Conservation (phyloP, 2,329 filamentous ascomycete species). For the Colletotrichum tofieldiae region DNA sequence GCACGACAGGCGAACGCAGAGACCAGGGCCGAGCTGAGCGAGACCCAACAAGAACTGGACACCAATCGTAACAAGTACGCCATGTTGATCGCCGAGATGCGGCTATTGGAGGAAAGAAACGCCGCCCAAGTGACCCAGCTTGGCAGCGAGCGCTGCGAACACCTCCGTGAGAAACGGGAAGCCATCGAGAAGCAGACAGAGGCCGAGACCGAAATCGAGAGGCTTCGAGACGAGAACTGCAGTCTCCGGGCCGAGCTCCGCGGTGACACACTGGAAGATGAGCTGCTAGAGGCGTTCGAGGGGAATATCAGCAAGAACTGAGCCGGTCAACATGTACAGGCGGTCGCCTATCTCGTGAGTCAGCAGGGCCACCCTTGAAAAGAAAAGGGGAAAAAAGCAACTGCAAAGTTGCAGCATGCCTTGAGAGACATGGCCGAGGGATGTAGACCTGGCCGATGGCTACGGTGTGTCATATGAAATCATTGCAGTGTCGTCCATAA, state of each 20-base stretch:
- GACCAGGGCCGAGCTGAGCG: neutral
- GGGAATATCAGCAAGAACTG: neutral
- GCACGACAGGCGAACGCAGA: neutral
- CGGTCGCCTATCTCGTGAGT: neutral
- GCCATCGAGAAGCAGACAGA: neutral
- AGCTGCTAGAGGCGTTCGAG: neutral
- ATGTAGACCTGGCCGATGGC: neutral
- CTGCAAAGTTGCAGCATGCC: neutral
- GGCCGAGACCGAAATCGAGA: neutral
- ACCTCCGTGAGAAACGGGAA: neutral
- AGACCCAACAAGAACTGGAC: neutral
- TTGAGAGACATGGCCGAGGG: neutral
- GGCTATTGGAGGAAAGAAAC: neutral
- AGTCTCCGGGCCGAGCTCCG: neutral
- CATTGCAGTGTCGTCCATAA: neutral
- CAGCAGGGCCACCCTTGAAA: neutral
- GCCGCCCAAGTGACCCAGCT: neutral
- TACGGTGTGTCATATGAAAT: no score
- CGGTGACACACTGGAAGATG: neutral
- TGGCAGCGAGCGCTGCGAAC: conserved; percentile 14
- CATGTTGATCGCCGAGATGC: neutral
- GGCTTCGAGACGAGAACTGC: neutral
- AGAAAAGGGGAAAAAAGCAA: neutral
- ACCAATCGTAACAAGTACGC: neutral
- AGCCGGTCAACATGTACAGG: neutral